Percentiles rank a stretch among this genome's conserved stretches.
Conservation (phyloP, 192 early-diverging fungal species). For the Entomortierella chlamydospora region DNA sequence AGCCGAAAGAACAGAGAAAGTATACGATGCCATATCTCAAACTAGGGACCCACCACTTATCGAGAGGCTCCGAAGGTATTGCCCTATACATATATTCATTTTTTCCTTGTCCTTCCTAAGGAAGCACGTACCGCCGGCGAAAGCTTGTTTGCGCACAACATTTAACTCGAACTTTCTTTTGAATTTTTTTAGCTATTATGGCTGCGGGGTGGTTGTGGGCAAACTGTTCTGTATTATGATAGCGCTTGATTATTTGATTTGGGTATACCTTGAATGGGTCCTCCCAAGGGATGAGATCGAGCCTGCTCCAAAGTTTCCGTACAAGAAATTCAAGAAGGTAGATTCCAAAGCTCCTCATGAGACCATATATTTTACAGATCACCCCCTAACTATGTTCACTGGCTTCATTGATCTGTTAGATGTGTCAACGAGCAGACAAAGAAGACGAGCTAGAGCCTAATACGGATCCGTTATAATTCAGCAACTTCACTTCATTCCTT, state of each 20-base stretch:
- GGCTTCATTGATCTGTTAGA: conserved; percentile 16
- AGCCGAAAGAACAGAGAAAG: conserved; percentile 90
- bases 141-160: neutral
- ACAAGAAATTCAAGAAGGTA: conserved; percentile 67
- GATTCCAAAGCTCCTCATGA: neutral
- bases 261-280: conserved; percentile 83
- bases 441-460: conserved; percentile 44
- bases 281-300: conserved; percentile 82
- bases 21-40: conserved; percentile 82
- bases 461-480: conserved; percentile 13
- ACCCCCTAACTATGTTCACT: neutral
- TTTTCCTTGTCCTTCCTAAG: neutral
- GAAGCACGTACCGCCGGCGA: neutral
- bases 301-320: conserved; percentile 73
- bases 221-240: conserved; percentile 92
- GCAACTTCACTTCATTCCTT: neutral
- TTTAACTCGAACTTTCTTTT: neutral
- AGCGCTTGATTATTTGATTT: conserved; percentile 87
- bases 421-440: conserved; percentile 53
- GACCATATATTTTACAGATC: neutral
- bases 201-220: conserved; percentile 91
- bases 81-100: too few species aligned
- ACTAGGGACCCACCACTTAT: conserved; percentile 76
- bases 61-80: conserved; percentile 76
- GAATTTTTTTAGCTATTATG: conserved; percentile 71